Evolutionary conservation across 768 basidiomycete genomes (phyloP), one percentile per base, ranked within the genome.

Genomic region (Jaapia argillacea): DNA sequence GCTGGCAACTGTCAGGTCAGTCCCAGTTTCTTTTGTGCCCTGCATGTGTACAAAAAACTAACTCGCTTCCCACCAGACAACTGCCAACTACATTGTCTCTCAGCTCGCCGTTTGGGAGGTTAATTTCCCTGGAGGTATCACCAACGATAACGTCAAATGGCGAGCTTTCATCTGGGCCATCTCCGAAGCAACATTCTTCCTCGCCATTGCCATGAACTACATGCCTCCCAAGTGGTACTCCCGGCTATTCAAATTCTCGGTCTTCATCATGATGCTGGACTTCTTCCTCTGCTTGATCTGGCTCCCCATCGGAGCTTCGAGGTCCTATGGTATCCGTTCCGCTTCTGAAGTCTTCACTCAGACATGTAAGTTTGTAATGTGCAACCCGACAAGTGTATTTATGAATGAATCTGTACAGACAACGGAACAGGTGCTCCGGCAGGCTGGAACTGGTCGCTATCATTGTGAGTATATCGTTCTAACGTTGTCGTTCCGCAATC

Each of bases 381-480:
- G 23, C 33, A 33, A 24, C 18, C 4, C 6, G 12, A 26, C 13
- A 1, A 38, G 24, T 12, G 2, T 27, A 6, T n/a, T 18, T 12
- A 12, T 36, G 24, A 37, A 39, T 45, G 21, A 26, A 21, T 45
- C 12, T 24, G n/a, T 37, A n/a, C 24, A 90, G 87, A 88, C 60
- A 93, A 93, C 53, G 90, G 88, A 22, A 92, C 90, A 1, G 86
- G 86, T 0, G 89, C 90, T 3, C 74, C 85, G 18, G 67, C 83
- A 6, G 87, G 75, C 4, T 93, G 90, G 92, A 93, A 92, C 54
- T 94, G 87, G 87, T 72, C 89, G 13, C 61, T 96, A 28, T 88
- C 83, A 3, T 88, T 89, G 87, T 88, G 51, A 41, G 74, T 62
- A 3, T 22, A 60, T 20, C 40, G 18, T 36, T 16, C 37, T 27